These are phyloP conservation scores for Calcarisporium arbuscula DNA, from an alignment of 2,329 filamentous ascomycete species.

Conservation along the genomic window DNA sequence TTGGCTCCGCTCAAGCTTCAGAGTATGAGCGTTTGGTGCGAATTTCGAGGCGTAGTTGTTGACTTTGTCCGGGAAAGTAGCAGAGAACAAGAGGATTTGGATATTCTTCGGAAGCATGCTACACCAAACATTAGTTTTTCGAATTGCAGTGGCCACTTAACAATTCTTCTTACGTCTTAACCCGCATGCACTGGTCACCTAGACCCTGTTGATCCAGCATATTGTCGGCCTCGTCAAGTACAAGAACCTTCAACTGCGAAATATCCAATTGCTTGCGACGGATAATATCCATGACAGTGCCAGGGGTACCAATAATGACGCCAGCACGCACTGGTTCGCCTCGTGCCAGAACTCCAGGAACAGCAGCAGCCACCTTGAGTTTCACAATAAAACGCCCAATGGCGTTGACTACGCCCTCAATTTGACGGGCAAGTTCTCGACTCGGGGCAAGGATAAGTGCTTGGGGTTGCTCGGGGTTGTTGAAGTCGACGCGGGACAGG, in stretches of 20 bases:
- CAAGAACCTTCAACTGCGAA: constrained; percentile 69
- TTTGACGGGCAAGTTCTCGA: constrained; percentile 91
- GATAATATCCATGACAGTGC: constrained; percentile 85
- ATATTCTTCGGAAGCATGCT: constrained; percentile 67
- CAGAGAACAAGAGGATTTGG: constrained; percentile 94
- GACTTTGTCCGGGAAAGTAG: constrained; percentile 84
- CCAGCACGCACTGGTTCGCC: constrained; percentile 65
- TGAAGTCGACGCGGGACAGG: constrained; percentile 76
- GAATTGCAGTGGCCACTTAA: background rate
- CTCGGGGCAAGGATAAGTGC: constrained; percentile 86
- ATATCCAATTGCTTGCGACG: constrained; percentile 68
- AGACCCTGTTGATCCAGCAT: constrained; percentile 96
- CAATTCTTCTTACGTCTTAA: constrained; percentile 64
- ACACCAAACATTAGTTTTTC: constrained; percentile 21
- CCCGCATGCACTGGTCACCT: constrained; percentile 88
- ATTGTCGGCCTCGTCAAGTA: constrained; percentile 96
- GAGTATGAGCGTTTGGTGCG: constrained; percentile 76
- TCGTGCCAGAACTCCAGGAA: constrained; percentile 69
- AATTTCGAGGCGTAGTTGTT: constrained; percentile 78
- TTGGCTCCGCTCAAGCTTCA: constrained; percentile 84
- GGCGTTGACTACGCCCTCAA: constrained; percentile 72
- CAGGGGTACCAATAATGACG: constrained; percentile 87
- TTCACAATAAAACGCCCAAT: constrained; percentile 81
- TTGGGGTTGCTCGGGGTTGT: constrained; percentile 64
- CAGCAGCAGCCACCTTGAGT: constrained; percentile 71